phyloP scores from a whole-genome alignment of 371 early-diverging fungal genomes.

The Globomyces sp. region DNA sequence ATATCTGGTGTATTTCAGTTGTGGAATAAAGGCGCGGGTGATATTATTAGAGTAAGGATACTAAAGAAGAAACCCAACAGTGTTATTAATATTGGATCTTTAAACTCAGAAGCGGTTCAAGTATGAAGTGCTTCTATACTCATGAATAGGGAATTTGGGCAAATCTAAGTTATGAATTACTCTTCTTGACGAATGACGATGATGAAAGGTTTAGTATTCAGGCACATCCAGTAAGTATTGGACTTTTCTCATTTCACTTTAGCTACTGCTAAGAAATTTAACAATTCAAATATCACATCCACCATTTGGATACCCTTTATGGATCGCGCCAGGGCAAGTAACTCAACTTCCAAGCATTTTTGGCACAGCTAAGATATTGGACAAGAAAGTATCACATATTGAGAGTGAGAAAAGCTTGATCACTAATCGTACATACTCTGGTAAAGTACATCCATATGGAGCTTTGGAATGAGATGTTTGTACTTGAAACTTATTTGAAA shows the following conservation, averaged over 20 bases:
- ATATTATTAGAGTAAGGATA: constrained; percentile 16
- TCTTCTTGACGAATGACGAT: constrained; percentile 49
- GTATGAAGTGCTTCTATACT: constrained; percentile 20
- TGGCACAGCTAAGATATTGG: no score
- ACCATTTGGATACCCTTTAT: constrained; percentile 48
- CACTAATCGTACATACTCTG: no score
- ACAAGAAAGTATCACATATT: no score
- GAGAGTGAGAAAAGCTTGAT: no score
- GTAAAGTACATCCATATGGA: no score
- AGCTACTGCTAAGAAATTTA: constrained; percentile 40
- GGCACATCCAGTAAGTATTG: constrained; percentile 35
- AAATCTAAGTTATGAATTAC: constrained; percentile 40
- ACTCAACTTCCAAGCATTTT: no score
- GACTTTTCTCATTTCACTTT: not conserved
- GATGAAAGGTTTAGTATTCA: constrained; percentile 52
- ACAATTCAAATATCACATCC: constrained; percentile 44
- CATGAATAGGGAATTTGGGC: constrained; percentile 41
- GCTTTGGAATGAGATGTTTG: no score
- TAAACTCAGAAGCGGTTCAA: constrained; percentile 26
- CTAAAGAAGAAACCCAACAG: constrained; percentile 8
- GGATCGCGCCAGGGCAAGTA: constrained; percentile 22
- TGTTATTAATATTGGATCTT: constrained; percentile 18
- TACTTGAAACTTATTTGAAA: no score
- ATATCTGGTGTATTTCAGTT: constrained; percentile 8
- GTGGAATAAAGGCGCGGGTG: not conserved